phyloP scores from a whole-genome alignment of 345 rosid genomes.

The Eucalyptus sp. region DNA sequence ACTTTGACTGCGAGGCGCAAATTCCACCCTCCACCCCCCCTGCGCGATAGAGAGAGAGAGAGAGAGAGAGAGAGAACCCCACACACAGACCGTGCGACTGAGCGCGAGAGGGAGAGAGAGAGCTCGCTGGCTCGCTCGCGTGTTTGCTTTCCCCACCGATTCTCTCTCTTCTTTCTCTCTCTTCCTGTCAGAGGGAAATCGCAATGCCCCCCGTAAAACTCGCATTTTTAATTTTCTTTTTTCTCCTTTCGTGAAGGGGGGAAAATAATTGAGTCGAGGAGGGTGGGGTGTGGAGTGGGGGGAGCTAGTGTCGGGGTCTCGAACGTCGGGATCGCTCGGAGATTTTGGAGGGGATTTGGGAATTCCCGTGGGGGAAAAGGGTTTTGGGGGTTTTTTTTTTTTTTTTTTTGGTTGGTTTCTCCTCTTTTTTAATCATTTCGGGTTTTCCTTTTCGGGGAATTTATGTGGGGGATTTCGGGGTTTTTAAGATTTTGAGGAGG shows the following conservation, averaged over 20 bases:
- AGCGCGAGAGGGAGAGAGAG: neutral
- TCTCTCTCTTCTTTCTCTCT: neutral
- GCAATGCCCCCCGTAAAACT: constrained; percentile 26
- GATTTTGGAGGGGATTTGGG: constrained; percentile 39
- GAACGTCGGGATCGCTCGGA: constrained; percentile 45
- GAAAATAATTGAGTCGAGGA: neutral
- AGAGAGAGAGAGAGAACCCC: constrained; percentile 16
- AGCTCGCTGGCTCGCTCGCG: neutral
- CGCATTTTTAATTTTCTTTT: neutral
- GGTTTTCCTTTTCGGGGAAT: neutral
- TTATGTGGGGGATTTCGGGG: neutral
- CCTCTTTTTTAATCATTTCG: neutral
- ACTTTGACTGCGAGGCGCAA: constrained; percentile 30
- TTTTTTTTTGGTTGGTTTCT: neutral
- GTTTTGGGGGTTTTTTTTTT: constrained; percentile 2
- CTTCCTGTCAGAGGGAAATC: neutral
- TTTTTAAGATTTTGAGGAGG: neutral
- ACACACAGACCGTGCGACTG: constrained; percentile 22
- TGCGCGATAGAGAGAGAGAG: neutral
- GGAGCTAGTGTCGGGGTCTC: constrained; percentile 10
- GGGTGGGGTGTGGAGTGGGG: neutral
- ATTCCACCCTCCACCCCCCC: neutral
- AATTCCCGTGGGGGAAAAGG: neutral
- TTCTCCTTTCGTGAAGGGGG: neutral
- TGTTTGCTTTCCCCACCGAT: constrained; percentile 1